Conservation (phyloP, 148 eudicot genomes). For the Rhododendron ferrugineum region DNA sequence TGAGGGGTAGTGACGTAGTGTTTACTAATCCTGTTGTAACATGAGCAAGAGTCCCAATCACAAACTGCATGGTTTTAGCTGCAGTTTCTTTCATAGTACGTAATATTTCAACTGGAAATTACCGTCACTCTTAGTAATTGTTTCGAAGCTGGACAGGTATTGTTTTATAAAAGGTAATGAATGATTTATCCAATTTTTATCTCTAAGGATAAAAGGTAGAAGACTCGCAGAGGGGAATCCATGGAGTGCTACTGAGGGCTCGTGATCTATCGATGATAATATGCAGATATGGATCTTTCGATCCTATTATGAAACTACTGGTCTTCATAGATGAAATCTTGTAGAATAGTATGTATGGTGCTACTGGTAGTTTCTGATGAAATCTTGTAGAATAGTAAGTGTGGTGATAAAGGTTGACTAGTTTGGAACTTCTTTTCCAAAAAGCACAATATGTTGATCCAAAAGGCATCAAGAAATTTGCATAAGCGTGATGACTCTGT, state of each 20-base stretch:
- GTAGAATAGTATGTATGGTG: not conserved
- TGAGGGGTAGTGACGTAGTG: not conserved
- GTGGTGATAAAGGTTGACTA: not conserved
- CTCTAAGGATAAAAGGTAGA: not conserved
- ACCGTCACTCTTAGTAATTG: not conserved
- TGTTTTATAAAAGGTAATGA: not conserved
- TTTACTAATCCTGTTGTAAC: not conserved
- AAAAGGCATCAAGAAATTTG: not conserved
- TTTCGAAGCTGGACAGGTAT: not conserved
- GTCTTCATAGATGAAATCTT: not conserved
- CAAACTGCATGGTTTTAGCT: not conserved
- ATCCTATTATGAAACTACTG: not conserved
- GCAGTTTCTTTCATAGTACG: not conserved
- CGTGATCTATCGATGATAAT: not conserved
- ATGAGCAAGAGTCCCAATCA: not conserved
- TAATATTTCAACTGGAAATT: not conserved
- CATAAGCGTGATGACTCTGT: not conserved
- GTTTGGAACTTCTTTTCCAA: not conserved
- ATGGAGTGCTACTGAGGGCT: not conserved
- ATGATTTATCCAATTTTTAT: not conserved
- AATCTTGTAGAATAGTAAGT: not conserved
- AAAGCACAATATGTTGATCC: not conserved
- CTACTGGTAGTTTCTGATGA: not conserved
- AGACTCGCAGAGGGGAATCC: not conserved
- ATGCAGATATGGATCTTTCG: not conserved